phyloP scores from a whole-genome alignment of 768 basidiomycete species.

The Kwoniella dejecticola region DNA sequence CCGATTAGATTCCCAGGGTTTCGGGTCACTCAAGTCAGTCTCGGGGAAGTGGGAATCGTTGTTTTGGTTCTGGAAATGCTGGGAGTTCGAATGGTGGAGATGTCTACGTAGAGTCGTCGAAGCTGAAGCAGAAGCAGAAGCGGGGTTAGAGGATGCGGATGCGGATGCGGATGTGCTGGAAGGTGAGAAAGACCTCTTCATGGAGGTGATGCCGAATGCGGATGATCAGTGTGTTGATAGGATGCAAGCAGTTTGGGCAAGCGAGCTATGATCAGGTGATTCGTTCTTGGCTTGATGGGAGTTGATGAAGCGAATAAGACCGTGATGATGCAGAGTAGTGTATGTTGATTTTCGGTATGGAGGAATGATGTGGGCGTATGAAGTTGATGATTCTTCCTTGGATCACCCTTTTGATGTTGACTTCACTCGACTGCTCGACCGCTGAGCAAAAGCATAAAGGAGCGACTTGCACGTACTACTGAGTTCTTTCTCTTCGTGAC shows the following conservation, averaged over 20 bases:
- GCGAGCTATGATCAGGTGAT: background rate
- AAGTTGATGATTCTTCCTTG: too few species aligned
- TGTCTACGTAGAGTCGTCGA: constrained; percentile 26
- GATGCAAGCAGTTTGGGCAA: background rate
- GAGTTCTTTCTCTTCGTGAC: background rate
- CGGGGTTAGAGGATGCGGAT: constrained; percentile 13
- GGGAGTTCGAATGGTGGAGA: constrained; percentile 8
- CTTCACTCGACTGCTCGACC: too few species aligned
- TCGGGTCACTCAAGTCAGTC: constrained; percentile 36
- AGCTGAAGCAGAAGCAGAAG: constrained; percentile 12
- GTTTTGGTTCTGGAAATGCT: background rate
- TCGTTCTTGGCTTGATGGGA: too few species aligned
- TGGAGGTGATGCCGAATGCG: background rate
- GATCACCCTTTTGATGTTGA: too few species aligned
- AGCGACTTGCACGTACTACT: background rate
- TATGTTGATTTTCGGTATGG: too few species aligned
- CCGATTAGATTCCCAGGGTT: constrained; percentile 44
- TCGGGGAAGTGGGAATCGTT: background rate
- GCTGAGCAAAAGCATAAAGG: constrained; percentile 3
- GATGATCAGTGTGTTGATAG: background rate
- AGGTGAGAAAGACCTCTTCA: constrained; percentile 26
- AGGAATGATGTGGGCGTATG: too few species aligned
- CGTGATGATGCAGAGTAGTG: too few species aligned
- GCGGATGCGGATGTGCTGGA: constrained; percentile 11
- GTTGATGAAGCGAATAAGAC: too few species aligned